phyloP scores from a whole-genome alignment of 352 stramenopile genomes.

The Labyrinthula sp. region DNA sequence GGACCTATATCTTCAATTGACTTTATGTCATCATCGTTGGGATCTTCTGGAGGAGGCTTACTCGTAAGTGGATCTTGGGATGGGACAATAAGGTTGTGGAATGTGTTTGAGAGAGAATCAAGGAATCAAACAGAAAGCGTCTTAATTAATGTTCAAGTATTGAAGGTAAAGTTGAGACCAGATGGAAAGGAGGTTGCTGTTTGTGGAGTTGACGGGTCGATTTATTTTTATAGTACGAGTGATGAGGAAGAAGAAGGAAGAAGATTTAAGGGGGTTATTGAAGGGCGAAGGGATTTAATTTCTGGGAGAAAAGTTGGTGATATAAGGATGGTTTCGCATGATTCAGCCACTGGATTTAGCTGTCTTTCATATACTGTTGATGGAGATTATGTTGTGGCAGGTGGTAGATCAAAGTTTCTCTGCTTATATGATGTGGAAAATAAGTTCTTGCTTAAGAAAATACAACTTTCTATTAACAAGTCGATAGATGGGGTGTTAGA shows the following conservation, averaged over 20 bases:
- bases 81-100: conserved; percentile 91
- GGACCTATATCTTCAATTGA: conserved; percentile 76
- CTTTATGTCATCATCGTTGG: conserved; percentile 42
- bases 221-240: conserved; percentile 96
- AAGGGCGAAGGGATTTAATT: conserved; percentile 81
- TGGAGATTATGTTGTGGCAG: conserved; percentile 81
- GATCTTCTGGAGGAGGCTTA: conserved; percentile 31
- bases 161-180: conserved; percentile 80
- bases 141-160: conserved; percentile 78
- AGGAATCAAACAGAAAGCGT: conserved; percentile 78
- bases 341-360: no score
- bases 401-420: conserved; percentile 90
- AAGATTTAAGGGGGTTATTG: conserved; percentile 64
- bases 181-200: conserved; percentile 85
- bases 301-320: no score
- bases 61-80: conserved; percentile 93
- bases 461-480: conserved; percentile 93
- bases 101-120: conserved; percentile 57
- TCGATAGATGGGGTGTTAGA: conserved; percentile 75
- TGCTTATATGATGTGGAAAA: conserved; percentile 92
- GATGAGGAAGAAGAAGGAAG: conserved; percentile 84
- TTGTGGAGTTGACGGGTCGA: conserved; percentile 76
- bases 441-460: conserved; percentile 92
- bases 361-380: conserved; percentile 94
- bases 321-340: no score